These are phyloP conservation scores for Pharnaceum exiguum DNA, from an alignment of 148 eudicot species.

Conservation along the genomic window DNA sequence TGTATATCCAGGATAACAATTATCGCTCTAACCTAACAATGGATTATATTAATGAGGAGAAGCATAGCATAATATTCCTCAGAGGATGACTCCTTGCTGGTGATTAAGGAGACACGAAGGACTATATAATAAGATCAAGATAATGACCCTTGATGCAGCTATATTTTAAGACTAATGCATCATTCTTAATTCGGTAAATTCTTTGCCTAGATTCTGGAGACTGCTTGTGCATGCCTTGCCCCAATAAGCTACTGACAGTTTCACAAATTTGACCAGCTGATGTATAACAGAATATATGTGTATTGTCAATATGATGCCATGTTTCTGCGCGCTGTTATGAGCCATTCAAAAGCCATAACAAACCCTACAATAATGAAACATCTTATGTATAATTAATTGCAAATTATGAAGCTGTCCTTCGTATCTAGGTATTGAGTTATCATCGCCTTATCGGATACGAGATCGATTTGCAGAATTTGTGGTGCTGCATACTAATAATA, in stretches of 20 bases:
- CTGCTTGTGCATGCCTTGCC: conserved; percentile 23
- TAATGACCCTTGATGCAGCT: conserved; percentile 8
- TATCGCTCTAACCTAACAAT: too few species aligned
- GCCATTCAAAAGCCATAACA: conserved; percentile 24
- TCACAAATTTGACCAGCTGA: conserved; percentile 9
- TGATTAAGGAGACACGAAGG: conserved; percentile 16
- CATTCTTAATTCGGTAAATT: conserved; percentile 18
- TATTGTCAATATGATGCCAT: conserved; percentile 8
- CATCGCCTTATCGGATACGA: conserved; percentile 17
- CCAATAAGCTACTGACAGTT: conserved; percentile 5
- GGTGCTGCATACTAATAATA: conserved; percentile 14
- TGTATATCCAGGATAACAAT: too few species aligned
- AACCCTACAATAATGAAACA: conserved; percentile 6
- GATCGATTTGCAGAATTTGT: conserved; percentile 21
- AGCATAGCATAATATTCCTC: neutral
- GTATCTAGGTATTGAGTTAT: neutral
- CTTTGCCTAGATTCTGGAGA: conserved; percentile 11
- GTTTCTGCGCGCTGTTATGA: conserved; percentile 4
- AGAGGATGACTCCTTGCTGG: conserved; percentile 10
- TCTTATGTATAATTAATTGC: conserved; percentile 9
- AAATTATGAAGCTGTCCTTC: conserved; percentile 10
- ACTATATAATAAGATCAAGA: conserved; percentile 2
- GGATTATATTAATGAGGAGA: conserved; percentile 4
- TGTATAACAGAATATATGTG: conserved; percentile 18
- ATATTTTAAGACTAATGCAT: conserved; percentile 5